These are phyloP conservation scores for Aspergillus flavus DNA, from an alignment of 2,329 filamentous ascomycete species.

Conservation along the genomic window DNA sequence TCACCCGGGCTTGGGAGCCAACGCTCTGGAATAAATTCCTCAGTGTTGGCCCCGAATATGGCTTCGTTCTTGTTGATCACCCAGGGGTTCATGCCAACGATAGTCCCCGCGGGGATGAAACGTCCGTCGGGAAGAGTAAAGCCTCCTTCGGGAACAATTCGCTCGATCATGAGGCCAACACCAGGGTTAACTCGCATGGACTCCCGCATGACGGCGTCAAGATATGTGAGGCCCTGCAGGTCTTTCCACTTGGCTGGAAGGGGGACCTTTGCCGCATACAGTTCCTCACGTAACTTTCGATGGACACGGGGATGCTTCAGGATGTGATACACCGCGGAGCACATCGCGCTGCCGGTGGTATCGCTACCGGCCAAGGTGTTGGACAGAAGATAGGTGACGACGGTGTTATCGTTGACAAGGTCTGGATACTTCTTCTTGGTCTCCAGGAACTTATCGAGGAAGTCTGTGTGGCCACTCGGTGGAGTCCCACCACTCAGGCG, in stretches of 20 bases:
- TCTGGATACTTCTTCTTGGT: constrained; percentile 26
- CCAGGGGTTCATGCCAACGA: constrained; percentile 37
- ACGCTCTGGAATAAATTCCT: constrained; percentile 26
- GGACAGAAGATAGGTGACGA: constrained; percentile 31
- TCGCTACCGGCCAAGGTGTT: constrained; percentile 40
- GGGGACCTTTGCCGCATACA: constrained; percentile 36
- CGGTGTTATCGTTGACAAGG: constrained; percentile 28
- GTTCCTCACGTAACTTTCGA: constrained; percentile 4
- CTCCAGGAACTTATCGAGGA: constrained; percentile 36
- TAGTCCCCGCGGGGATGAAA: constrained; percentile 29
- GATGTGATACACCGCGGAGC: constrained; percentile 35
- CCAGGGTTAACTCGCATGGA: constrained; percentile 30
- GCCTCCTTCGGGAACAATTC: constrained; percentile 26
- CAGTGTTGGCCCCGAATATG: constrained; percentile 25
- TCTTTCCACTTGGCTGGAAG: constrained; percentile 28
- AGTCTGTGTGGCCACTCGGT: not conserved
- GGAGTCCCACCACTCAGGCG: not conserved
- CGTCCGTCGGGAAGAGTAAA: constrained; percentile 25
- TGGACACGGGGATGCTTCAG: constrained; percentile 21
- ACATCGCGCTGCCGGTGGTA: constrained; percentile 37
- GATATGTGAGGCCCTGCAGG: constrained; percentile 30
- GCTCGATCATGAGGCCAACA: constrained; percentile 27
- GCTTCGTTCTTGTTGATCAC: constrained; percentile 30
- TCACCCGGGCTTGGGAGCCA: constrained; percentile 25
- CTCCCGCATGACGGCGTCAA: constrained; percentile 34